Base-by-base conservation (phyloP, 2,329 filamentous ascomycete genomes). In the Celoporthe dispersa region DNA sequence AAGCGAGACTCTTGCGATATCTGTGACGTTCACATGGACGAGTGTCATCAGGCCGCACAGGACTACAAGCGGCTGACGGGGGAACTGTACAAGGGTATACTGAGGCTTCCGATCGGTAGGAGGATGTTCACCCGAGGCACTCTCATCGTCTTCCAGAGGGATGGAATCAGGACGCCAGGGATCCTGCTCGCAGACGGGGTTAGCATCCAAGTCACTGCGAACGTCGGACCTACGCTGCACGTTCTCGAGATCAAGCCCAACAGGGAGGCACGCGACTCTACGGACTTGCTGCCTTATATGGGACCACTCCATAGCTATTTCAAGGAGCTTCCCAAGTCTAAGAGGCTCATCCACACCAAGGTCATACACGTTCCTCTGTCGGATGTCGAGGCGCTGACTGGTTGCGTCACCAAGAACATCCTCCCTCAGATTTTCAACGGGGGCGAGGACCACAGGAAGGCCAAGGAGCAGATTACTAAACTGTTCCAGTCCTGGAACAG, bases 271-370 rank as follows among this genome's bases (percentile, higher is more conserved):
- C 88, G 94, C 51, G 90, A 94, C 75, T 88, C 92, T 22, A 93
- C 91, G n/a, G 95, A 98, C 77, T 85, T 97, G 48, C 84, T 99
- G 14, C 94, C 96, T 0, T 98, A 94, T 77, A 81, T 97, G 2
- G 87, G 91, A 5, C 82, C 83, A 0, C 93, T 96, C 78, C 87
- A 92, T 19, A 84, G 85, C 57, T 83, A 90, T 61, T 89, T 97
- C 74, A 87, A 90, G 14, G 84, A 87, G 16, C 79, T 97, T 0
- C 91, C 93, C 1, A 87, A 89, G 67, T 84, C 83, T 22, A 89
- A 89, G 74, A 87, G 85, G 70, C 87, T 93, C 28, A 88, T 97
- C 77, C 86, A 87, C 14, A 85, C 90, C 14, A 92, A 92, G 78
- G 87, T 88, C 1, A 81, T 87, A 5, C 89, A 91, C 68, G 87